Evolutionary conservation across 768 basidiomycete genomes (phyloP), one percentile per base, ranked within the genome.

Genomic region (Leccinum truebloodii): DNA sequence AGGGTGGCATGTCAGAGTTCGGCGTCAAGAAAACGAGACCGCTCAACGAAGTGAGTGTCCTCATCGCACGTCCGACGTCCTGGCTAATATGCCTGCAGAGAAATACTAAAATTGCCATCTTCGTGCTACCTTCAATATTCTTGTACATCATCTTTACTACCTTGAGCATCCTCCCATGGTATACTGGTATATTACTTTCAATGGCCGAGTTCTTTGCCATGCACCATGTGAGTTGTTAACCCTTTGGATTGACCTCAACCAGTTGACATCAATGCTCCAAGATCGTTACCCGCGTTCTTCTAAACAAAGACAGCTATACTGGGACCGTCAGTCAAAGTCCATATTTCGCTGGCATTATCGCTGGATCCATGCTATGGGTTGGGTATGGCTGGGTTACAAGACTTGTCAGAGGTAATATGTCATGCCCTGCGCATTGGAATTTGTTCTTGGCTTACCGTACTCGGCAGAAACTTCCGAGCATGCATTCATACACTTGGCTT

Each of bases 341-440:
- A 0, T 97, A 98, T 75, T 95, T 98, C 68, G 86, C 93, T 1
- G 90, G 92, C 10, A 94, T 99, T 63, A 97, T 99, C 59, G 82
- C 78, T 50, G 92, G 81, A 2, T 92, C 90, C 4, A 83, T 98
- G 70, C 70, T 94, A 39, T 97, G 94, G 94, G 92, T 96, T 8
- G 79, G 83, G 3, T 94, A 84, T 58, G 85, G 84, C 55, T 98
- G 95, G 94, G 73, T 87, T 7, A 87, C 89, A 3, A 81, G 90
- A 39, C 84, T 95, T 18, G 78, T 94, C 8, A 79, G 81, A 68
- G 86, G 91, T 92, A 71, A 67, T 83, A 77, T 52, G 37, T 52
- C 16, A 18, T 24, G 34, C 35, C 1, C 22, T 22, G 2, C 24
- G 2, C 20, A 3, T 55, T 44, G 35, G 10, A 56, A 30, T 41